Base-by-base conservation (phyloP, 2,329 filamentous ascomycete genomes). In the Paecilomyces dactylethromorphus region DNA sequence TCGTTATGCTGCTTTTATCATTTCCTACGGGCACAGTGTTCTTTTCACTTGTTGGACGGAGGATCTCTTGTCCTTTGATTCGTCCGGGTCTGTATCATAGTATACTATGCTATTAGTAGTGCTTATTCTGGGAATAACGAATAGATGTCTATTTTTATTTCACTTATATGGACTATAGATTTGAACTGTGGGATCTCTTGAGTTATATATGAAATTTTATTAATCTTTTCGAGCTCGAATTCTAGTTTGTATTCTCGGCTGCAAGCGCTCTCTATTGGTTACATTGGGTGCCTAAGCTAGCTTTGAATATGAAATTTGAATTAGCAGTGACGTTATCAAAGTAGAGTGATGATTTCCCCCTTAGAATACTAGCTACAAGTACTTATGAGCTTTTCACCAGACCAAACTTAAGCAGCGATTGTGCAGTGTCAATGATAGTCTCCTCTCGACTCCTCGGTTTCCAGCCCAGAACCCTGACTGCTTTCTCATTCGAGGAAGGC, bases 381-480 rank as follows among this genome's bases (percentile, higher is more conserved):
- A 26, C 24, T 26, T 26, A 26, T 26, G 24, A 26, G 3, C 3
- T 26, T 26, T 26, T 26, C 24, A 26, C 24, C 24, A 26, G 24
- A 26, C 24, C 24, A 26, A 26, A 26, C 5, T 26, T 5, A 26
- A 26, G 24, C 24, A 26, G 24, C 5, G 24, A 26, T 5, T 26
- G 24, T 26, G 24, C 62, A 26, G 33, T 66, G 3, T 63, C 58
- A 24, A 66, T 56, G 15, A 69, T 54, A 4, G 64, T 62, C 35
- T 69, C 66, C 12, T 63, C 63, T n/a, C 59, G 31, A 33, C 59
- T 64, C 51, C 65, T 56, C 13, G 66, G 66, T 45, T 61, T 26
- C 66, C 66, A 69, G 0, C 63, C 65, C 13, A 71, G 56, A 55
- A 59, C 53, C 3, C 13, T 64, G 59, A 60, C 68, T 7, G 68